Conservation (phyloP, 192 early-diverging fungal species). For the Dissophora globulifera region DNA sequence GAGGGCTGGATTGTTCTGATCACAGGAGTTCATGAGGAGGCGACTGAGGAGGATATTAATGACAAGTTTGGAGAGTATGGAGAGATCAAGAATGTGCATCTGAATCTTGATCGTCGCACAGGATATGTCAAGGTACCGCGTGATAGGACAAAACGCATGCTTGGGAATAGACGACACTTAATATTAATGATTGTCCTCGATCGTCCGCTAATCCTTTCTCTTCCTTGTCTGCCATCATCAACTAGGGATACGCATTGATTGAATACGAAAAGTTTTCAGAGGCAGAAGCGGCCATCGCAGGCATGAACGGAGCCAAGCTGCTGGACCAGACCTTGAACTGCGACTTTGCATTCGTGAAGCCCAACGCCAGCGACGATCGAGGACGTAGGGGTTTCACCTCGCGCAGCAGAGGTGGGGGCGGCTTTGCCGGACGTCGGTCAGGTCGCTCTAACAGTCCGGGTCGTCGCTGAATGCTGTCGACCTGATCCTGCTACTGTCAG, state of each 20-base stretch:
- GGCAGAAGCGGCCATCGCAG: conserved; percentile 82
- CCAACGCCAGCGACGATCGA: conserved; percentile 41
- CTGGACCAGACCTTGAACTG: conserved; percentile 79
- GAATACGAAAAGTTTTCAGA: conserved; percentile 87
- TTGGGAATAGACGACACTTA: no score
- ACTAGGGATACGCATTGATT: conserved; percentile 90
- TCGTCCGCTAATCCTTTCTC: neutral
- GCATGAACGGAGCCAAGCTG: conserved; percentile 76
- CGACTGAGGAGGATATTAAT: conserved; percentile 88
- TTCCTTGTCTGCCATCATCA: neutral
- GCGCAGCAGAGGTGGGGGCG: conserved; percentile 43
- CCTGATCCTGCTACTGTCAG: no score
- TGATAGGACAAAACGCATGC: no score
- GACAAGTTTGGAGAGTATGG: conserved; percentile 93
- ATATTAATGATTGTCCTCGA: no score
- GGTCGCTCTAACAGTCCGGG: conserved; percentile 43
- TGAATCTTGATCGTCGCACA: conserved; percentile 94
- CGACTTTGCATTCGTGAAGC: conserved; percentile 89
- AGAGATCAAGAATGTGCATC: conserved; percentile 87
- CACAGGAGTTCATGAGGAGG: conserved; percentile 94
- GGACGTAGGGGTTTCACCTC: conserved; percentile 42
- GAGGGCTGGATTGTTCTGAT: conserved; percentile 98
- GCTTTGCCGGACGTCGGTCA: conserved; percentile 31
- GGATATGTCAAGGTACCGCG: conserved; percentile 94
- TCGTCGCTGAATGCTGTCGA: conserved; percentile 35